phyloP scores from a whole-genome alignment of 2,329 filamentous ascomycete species.

The Pseudogymnoascus sp. region DNA sequence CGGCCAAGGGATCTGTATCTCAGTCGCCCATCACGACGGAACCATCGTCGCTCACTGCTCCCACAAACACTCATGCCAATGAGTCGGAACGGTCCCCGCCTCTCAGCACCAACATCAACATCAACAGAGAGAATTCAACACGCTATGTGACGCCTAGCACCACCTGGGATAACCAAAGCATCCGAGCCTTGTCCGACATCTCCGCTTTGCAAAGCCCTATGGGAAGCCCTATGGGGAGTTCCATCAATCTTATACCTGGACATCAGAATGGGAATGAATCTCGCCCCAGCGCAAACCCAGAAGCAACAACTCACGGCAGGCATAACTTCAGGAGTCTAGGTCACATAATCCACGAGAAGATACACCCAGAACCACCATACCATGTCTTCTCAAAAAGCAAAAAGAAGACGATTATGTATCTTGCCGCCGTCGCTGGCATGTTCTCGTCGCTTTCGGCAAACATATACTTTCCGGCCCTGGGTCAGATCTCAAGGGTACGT shows the following conservation, averaged over 20 bases:
- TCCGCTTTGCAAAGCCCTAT: not conserved
- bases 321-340: slow-evolving; percentile 8
- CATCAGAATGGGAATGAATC: not conserved
- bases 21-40: not conserved
- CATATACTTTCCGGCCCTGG: slow-evolving; percentile 43
- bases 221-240: not conserved
- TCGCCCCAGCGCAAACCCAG: not conserved
- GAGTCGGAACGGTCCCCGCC: not conserved
- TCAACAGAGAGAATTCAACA: not conserved
- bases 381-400: slow-evolving; percentile 32
- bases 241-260: not conserved
- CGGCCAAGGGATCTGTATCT: not conserved
- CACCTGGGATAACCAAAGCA: not conserved
- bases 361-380: slow-evolving; percentile 24
- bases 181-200: not conserved
- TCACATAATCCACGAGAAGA: slow-evolving; percentile 14
- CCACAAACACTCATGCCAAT: not conserved
- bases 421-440: slow-evolving; percentile 42
- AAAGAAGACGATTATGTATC: slow-evolving; percentile 41
- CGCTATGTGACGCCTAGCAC: not conserved
- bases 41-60: not conserved
- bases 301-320: not conserved
- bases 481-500: slow-evolving; percentile 31
- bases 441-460: slow-evolving; percentile 46
- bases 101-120: not conserved